phyloP scores from a whole-genome alignment of 176 grass and related monocot species.

The Triticum monococcum region DNA sequence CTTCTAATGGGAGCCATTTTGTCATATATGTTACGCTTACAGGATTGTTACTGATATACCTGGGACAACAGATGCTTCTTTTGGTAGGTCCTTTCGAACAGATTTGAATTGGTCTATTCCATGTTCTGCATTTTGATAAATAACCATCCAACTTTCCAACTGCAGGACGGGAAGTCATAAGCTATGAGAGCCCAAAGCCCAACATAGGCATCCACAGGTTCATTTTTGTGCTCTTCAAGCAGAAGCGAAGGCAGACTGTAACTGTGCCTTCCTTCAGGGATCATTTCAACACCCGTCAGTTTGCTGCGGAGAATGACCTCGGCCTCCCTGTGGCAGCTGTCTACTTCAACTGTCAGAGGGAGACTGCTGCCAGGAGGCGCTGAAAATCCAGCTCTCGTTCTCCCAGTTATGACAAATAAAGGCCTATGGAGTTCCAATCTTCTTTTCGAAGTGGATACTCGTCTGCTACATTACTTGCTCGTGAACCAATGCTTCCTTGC shows the following conservation, averaged over 20 bases:
- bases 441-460: background rate
- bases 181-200: conserved; percentile 82
- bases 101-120: background rate
- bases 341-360: conserved; percentile 89
- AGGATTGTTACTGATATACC: conserved; percentile 97
- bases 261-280: conserved; percentile 48
- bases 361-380: conserved; percentile 81
- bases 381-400: conserved; percentile 17
- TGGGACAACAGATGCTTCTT: conserved; percentile 84
- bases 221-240: conserved; percentile 91
- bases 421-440: background rate
- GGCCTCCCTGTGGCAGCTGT: conserved; percentile 83
- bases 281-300: conserved; percentile 73
- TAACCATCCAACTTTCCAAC: background rate
- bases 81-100: conserved; percentile 54
- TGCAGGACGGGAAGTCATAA: conserved; percentile 66
- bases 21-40: conserved; percentile 20
- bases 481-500: background rate
- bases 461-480: conserved; percentile 3
- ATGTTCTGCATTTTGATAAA: conserved; percentile 30
- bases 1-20: background rate
- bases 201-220: conserved; percentile 94
- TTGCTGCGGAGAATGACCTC: conserved; percentile 75
- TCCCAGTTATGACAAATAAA: conserved; percentile 25
- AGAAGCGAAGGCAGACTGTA: conserved; percentile 56